phyloP scores from a whole-genome alignment of 106 monocot species.

The Ottelia alismoides region DNA sequence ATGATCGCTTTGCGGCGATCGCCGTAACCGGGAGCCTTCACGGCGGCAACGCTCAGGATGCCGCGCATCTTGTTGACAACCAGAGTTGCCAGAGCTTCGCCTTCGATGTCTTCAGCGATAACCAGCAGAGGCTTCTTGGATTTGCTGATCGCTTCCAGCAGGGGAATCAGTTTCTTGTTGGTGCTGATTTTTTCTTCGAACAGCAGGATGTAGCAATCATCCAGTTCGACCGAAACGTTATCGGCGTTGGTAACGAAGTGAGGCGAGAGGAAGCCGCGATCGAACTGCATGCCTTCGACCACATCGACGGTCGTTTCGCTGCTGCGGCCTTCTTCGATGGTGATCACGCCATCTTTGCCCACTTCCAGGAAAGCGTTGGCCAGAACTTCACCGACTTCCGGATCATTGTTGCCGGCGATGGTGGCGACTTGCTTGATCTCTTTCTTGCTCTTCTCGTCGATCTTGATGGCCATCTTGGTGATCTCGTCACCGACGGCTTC shows the following conservation, averaged over 20 bases:
- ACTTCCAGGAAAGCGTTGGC: constrained; percentile 90
- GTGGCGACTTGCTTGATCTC: constrained; percentile 39
- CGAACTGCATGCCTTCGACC: not conserved
- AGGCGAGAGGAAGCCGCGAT: not conserved
- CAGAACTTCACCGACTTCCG: constrained; percentile 72
- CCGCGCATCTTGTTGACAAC: too few species aligned
- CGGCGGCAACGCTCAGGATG: too few species aligned
- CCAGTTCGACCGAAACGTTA: not conserved
- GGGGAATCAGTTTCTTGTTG: too few species aligned
- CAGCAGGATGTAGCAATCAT: not conserved
- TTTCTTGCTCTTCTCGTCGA: not conserved
- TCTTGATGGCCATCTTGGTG: not conserved
- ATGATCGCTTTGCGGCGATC: too few species aligned
- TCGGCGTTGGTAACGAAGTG: not conserved
- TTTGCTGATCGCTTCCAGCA: too few species aligned
- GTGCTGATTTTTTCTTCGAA: too few species aligned
- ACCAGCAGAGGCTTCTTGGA: too few species aligned
- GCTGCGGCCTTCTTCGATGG: constrained; percentile 13
- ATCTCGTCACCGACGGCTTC: not conserved
- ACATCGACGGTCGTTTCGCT: not conserved
- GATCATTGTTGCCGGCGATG: constrained; percentile 70
- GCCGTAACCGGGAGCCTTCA: too few species aligned
- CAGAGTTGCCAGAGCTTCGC: too few species aligned
- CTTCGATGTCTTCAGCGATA: too few species aligned
- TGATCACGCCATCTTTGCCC: constrained; percentile 82